A percentile compares a stretch with the other conserved stretches of the same genome.
Conservation (phyloP, 1,284 basidiomycete genomes). For the Megacollybia platyphylla region DNA sequence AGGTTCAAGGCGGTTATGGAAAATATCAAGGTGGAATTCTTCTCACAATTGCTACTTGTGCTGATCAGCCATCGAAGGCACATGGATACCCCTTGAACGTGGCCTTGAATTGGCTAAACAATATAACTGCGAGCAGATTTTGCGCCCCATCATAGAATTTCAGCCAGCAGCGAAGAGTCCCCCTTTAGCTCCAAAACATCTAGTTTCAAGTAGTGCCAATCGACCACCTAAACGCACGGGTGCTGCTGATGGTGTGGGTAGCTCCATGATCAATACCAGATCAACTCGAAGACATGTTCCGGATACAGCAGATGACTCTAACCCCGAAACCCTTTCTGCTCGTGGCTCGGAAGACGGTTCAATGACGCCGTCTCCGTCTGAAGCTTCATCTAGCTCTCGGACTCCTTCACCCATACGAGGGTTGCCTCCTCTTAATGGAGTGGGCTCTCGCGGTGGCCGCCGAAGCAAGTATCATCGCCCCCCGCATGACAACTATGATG, state of each 20-base stretch:
- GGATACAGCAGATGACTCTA: slow-evolving; percentile 36
- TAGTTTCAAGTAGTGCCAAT: slow-evolving; percentile 53
- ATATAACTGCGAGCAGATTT: slow-evolving; percentile 81
- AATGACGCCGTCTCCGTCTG: slow-evolving; percentile 78
- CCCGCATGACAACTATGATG: slow-evolving; percentile 23
- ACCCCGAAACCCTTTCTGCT: slow-evolving; percentile 45
- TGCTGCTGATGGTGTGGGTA: slow-evolving; percentile 19
- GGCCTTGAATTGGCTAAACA: slow-evolving; percentile 82
- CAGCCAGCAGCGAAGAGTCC: slow-evolving; percentile 87
- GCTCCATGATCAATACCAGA: slow-evolving; percentile 32
- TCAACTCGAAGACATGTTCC: slow-evolving; percentile 37
- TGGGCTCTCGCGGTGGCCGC: slow-evolving; percentile 22
- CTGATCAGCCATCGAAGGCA: slow-evolving; percentile 45
- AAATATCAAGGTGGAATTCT: slow-evolving; percentile 87
- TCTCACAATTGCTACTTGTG: slow-evolving; percentile 1
- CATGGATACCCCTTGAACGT: slow-evolving; percentile 95
- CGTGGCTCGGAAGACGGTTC: slow-evolving; percentile 70
- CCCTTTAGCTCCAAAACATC: slow-evolving; percentile 92
- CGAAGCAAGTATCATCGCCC: slow-evolving; percentile 25
- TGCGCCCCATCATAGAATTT: slow-evolving; percentile 96
- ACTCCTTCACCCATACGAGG: slow-evolving; percentile 79
- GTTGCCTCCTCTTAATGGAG: slow-evolving; percentile 30
- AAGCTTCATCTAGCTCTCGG: slow-evolving; percentile 74
- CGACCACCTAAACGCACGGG: slow-evolving; percentile 41
- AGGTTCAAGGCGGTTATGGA: slow-evolving; percentile 98